Evolutionary conservation across 2,329 filamentous ascomycete genomes (phyloP).

Genomic region (Botrytis fabae): DNA sequence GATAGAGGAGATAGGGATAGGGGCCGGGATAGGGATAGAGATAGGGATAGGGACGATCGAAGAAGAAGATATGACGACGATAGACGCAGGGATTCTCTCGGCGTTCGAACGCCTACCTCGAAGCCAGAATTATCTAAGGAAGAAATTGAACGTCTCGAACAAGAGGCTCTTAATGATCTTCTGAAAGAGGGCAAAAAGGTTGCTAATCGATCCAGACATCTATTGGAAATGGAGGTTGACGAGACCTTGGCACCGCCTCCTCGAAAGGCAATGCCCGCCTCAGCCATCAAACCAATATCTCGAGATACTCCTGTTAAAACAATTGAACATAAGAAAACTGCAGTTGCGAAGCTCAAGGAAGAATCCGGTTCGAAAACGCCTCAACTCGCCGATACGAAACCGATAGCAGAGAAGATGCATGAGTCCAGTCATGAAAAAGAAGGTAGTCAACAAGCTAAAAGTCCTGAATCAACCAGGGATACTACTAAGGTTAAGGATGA

Average conservation of each 20-base stretch:
- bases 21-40: slow-evolving; percentile 31
- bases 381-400: slow-evolving; percentile 20
- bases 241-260: slow-evolving; percentile 40
- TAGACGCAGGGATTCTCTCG: slow-evolving; percentile 28
- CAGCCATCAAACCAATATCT: slow-evolving; percentile 41
- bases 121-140: slow-evolving; percentile 39
- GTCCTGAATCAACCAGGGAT: slow-evolving; percentile 8
- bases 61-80: slow-evolving; percentile 34
- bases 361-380: slow-evolving; percentile 33
- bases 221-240: slow-evolving; percentile 41
- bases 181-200: slow-evolving; percentile 40
- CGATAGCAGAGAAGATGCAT: slow-evolving; percentile 23
- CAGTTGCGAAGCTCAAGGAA: slow-evolving; percentile 26
- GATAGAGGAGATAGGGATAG: slow-evolving; percentile 27
- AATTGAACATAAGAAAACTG: slow-evolving; percentile 36
- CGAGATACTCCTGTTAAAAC: slow-evolving; percentile 35
- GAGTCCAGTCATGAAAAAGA: slow-evolving; percentile 27
- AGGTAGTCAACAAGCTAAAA: slow-evolving; percentile 19
- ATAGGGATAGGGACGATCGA: slow-evolving; percentile 36
- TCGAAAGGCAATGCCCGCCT: slow-evolving; percentile 39
- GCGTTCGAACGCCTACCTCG: slow-evolving; percentile 24
- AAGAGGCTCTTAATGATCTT: slow-evolving; percentile 41
- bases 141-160: slow-evolving; percentile 40
- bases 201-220: slow-evolving; percentile 38
- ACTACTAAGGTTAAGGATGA: slow-evolving; percentile 9